Percentiles rank a stretch among this genome's conserved stretches.
Evolutionary conservation across 371 early-diverging fungal genomes (phyloP).

Genomic region (Syncephalastrum monosporum): DNA sequence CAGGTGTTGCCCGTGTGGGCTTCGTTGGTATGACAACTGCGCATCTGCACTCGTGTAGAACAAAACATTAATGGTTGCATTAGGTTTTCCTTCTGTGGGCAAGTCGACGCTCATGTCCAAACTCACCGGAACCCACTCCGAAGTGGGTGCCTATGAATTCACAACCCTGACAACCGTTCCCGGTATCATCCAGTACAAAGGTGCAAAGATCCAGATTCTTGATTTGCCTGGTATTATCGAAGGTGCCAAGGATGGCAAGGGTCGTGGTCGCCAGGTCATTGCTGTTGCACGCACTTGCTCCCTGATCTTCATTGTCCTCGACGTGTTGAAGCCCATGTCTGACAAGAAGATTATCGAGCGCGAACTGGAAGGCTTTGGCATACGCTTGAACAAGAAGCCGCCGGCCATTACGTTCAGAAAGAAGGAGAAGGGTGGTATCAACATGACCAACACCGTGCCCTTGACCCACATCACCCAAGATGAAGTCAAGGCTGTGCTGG

Average conservation of each 20-base stretch:
- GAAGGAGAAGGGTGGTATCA: constrained; percentile 95
- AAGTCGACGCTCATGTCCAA: constrained; percentile 98
- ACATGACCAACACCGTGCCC: constrained; percentile 85
- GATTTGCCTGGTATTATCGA: constrained; percentile 97
- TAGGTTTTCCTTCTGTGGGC: constrained; percentile 98
- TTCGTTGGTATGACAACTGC: constrained; percentile 65
- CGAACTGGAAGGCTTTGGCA: constrained; percentile 99
- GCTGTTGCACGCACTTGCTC: constrained; percentile 95
- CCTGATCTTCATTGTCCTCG: constrained; percentile 93
- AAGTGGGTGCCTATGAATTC: constrained; percentile 98
- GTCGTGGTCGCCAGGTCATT: constrained; percentile 96
- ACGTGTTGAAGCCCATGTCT: constrained; percentile 94
- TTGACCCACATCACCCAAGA: constrained; percentile 84
- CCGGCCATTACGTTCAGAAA: constrained; percentile 96
- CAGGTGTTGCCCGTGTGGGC: constrained; percentile 96
- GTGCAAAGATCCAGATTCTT: constrained; percentile 88
- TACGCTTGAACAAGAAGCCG: constrained; percentile 94
- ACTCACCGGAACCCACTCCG: constrained; percentile 96
- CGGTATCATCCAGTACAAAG: constrained; percentile 96
- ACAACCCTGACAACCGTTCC: constrained; percentile 99
- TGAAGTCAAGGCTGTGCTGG: constrained; percentile 83
- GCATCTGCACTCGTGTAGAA: not conserved
- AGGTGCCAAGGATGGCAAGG: constrained; percentile 99
- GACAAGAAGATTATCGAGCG: constrained; percentile 94
- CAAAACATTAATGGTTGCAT: not conserved